Conservation (phyloP, 768 basidiomycete species). For the Russula sp. region DNA sequence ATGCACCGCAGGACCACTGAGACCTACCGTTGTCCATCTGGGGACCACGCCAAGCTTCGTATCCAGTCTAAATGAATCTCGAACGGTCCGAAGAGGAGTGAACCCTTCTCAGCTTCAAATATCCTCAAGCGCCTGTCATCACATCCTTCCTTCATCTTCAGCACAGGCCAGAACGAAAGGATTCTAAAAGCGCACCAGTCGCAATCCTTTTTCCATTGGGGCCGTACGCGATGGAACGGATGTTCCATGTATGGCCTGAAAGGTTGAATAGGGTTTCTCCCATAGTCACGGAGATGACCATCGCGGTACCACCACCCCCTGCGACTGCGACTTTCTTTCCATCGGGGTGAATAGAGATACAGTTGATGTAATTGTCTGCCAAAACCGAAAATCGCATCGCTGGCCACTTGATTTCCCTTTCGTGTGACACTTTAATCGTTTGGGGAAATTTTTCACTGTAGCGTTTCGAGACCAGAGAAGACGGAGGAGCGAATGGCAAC, state of each 20-base stretch:
- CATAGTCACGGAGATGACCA: background rate
- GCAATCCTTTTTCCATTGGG: constrained; percentile 15
- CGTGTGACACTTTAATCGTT: background rate
- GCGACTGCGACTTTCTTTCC: constrained; percentile 15
- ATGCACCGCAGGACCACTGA: background rate
- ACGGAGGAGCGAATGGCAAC: constrained; percentile 11
- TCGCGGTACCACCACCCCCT: background rate
- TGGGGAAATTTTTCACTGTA: constrained; percentile 11
- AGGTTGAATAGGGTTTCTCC: constrained; percentile 7
- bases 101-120: constrained; percentile 25
- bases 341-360: constrained; percentile 23
- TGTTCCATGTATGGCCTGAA: background rate
- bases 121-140: constrained; percentile 22
- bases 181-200: constrained; percentile 1
- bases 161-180: no score
- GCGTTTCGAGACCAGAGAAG: constrained; percentile 10
- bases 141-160: constrained; percentile 3
- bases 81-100: constrained; percentile 14
- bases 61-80: constrained; percentile 20
- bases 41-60: constrained; percentile 26
- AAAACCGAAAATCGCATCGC: constrained; percentile 18
- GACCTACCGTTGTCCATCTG: constrained; percentile 19
- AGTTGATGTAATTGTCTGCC: background rate
- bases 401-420: constrained; percentile 18
- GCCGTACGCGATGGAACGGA: constrained; percentile 3